These are phyloP conservation scores for Chloromonas sp. DNA, from an alignment of 163 green algal species.

Conservation along the genomic window DNA sequence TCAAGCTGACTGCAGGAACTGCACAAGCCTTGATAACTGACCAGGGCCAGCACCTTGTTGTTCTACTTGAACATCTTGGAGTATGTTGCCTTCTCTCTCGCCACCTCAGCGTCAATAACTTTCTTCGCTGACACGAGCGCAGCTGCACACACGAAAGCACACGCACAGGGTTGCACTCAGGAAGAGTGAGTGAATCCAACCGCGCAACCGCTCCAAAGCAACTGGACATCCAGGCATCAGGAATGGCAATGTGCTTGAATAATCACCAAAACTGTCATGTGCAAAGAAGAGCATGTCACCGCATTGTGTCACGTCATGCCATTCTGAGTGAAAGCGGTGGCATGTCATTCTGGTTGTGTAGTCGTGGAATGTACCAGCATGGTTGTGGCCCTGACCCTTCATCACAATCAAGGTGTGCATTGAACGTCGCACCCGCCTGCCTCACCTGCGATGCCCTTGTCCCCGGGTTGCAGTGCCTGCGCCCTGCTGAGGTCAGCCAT, in stretches of 20 bases:
- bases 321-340: too few species aligned
- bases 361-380: too few species aligned
- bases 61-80: conserved; percentile 27
- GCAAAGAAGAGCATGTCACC: too few species aligned
- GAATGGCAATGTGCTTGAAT: not conserved
- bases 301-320: too few species aligned
- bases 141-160: not conserved
- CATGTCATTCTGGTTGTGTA: too few species aligned
- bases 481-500: conserved; percentile 23
- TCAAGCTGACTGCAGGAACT: too few species aligned
- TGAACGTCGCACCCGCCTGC: not conserved
- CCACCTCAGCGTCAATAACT: conserved; percentile 12
- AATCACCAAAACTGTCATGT: too few species aligned
- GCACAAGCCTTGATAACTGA: too few species aligned
- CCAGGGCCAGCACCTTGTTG: too few species aligned
- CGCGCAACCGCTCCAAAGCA: not conserved
- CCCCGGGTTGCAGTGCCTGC: conserved; percentile 17
- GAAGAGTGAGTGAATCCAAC: not conserved
- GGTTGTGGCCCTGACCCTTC: too few species aligned
- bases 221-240: not conserved
- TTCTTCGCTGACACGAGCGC: conserved; percentile 16
- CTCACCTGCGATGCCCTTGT: conserved; percentile 29
- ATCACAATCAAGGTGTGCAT: not conserved
- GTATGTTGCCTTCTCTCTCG: conserved; percentile 26
- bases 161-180: not conserved